Percentiles rank a stretch among this genome's conserved stretches.
These are phyloP conservation scores for Saturnispora dispora DNA, from an alignment of 805 yeast genomes.

Conservation along the genomic window DNA sequence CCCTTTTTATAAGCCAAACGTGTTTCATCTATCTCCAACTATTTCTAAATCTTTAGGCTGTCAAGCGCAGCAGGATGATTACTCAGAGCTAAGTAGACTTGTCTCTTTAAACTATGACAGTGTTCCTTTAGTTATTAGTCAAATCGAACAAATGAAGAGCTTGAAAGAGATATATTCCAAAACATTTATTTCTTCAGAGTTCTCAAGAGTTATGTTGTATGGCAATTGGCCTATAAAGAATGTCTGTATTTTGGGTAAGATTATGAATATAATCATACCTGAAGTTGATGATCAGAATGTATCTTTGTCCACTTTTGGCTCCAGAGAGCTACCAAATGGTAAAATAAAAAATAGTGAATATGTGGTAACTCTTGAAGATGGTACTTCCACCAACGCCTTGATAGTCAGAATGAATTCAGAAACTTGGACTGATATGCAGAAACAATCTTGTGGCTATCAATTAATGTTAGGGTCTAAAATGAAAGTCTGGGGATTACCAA, in stretches of 20 bases:
- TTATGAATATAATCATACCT: neutral
- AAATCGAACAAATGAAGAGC: constrained; percentile 18
- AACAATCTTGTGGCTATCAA: neutral
- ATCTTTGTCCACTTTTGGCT: neutral
- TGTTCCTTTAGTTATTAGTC: constrained; percentile 27
- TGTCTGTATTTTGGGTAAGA: constrained; percentile 29
- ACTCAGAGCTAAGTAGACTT: neutral
- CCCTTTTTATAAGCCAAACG: constrained; percentile 28
- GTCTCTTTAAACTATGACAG: neutral
- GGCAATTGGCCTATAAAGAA: constrained; percentile 36
- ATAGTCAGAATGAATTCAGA: neutral
- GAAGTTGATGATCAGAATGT: neutral
- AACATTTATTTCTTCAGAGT: constrained; percentile 14
- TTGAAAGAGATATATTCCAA: constrained; percentile 22
- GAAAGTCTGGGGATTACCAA: neutral
- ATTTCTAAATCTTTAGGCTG: constrained; percentile 7
- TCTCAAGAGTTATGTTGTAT: constrained; percentile 20
- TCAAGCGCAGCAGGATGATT: neutral
- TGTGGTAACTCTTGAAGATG: constrained; percentile 8
- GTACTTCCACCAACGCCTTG: neutral
- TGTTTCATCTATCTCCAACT: constrained; percentile 29
- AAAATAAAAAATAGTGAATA: constrained; percentile 1
- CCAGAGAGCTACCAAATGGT: neutral
- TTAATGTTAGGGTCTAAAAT: constrained; percentile 4
- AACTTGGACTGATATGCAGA: constrained; percentile 1